A percentile compares a stretch with the other conserved stretches of the same genome.
These are phyloP conservation scores for Trematosphaeria pertusa DNA, from an alignment of 2,329 filamentous ascomycete species.

Conservation along the genomic window DNA sequence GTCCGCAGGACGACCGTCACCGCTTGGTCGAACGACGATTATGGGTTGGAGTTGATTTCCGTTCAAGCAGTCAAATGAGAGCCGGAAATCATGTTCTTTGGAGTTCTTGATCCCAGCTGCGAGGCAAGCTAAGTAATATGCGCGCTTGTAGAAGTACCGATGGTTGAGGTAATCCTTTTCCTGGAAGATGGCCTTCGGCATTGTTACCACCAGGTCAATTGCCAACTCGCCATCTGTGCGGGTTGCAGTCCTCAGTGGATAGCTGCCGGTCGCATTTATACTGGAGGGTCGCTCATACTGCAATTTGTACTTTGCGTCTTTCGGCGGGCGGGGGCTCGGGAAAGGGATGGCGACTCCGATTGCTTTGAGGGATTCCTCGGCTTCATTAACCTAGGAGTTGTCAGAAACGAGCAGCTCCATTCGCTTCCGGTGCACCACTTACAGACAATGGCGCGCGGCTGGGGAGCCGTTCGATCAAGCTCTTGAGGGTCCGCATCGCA, in stretches of 20 bases:
- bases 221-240: constrained; percentile 66
- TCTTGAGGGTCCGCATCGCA: constrained; percentile 61
- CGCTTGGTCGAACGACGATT: constrained; percentile 54
- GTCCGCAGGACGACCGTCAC: constrained; percentile 42
- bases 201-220: constrained; percentile 85
- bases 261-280: constrained; percentile 89
- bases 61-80: constrained; percentile 71
- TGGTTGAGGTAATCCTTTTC: constrained; percentile 94
- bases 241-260: constrained; percentile 76
- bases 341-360: constrained; percentile 80
- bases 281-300: constrained; percentile 76
- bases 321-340: constrained; percentile 77
- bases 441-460: constrained; percentile 57
- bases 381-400: constrained; percentile 68
- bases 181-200: constrained; percentile 81
- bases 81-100: constrained; percentile 60
- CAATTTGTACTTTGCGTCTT: constrained; percentile 82
- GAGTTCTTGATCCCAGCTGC: constrained; percentile 71
- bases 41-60: constrained; percentile 81
- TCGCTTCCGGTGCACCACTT: constrained; percentile 9
- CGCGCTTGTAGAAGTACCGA: constrained; percentile 92
- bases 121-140: constrained; percentile 88
- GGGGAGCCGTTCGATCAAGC: constrained; percentile 63
- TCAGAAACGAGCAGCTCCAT: constrained; percentile 14
- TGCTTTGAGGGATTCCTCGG: constrained; percentile 69